These are phyloP conservation scores for Trichoderma asperelloides DNA, from an alignment of 495 filamentous ascomycete genomes.

Conservation along the genomic window DNA sequence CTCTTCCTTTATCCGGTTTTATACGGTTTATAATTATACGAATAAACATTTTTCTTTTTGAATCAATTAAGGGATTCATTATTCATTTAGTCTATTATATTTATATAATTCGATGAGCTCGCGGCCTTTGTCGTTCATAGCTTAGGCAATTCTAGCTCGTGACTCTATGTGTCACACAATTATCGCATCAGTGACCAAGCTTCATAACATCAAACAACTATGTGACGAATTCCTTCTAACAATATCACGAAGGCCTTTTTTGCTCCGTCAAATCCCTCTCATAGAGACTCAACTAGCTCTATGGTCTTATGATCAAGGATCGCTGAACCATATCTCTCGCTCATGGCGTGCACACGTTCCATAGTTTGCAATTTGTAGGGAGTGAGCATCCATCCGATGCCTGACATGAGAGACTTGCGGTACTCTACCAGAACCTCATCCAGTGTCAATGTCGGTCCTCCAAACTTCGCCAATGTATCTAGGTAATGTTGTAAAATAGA, in stretches of 20 bases:
- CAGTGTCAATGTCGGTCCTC: constrained; percentile 18
- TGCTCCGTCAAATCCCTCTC: constrained; percentile 5
- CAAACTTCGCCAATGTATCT: constrained; percentile 16
- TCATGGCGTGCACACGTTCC: constrained; percentile 22
- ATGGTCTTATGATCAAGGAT: constrained; percentile 27
- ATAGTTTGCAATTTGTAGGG: constrained; percentile 23
- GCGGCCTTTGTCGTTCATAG: too few species aligned
- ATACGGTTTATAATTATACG: too few species aligned
- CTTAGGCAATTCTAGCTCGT: too few species aligned
- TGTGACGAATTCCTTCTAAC: too few species aligned
- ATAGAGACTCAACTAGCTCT: constrained; percentile 22
- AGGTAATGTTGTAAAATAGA: constrained; percentile 25
- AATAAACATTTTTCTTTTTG: too few species aligned
- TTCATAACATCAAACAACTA: too few species aligned
- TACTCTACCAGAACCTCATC: constrained; percentile 25
- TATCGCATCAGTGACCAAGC: too few species aligned
- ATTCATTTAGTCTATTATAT: too few species aligned
- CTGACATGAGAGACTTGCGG: constrained; percentile 23
- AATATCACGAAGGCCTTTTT: neutral
- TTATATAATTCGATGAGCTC: too few species aligned
- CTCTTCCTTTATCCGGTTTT: too few species aligned
- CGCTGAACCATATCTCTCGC: constrained; percentile 23
- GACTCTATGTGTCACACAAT: too few species aligned
- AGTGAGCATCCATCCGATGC: constrained; percentile 26
- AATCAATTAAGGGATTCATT: too few species aligned